Evolutionary conservation across 305 asterid genomes (phyloP).

Genomic region (Solanum hybrid): DNA sequence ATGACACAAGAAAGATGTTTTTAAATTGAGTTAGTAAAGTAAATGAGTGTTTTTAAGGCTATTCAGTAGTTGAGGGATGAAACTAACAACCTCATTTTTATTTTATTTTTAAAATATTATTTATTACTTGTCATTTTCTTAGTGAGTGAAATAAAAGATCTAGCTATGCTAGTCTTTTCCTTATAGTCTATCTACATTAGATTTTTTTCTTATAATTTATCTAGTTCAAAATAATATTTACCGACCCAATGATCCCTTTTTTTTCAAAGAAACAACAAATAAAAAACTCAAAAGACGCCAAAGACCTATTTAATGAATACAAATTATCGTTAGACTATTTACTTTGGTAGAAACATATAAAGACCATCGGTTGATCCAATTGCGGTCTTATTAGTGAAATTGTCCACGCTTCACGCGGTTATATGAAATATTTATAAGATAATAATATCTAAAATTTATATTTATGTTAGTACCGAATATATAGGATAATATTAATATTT

Average conservation of each 20-base stretch:
- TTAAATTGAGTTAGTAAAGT: neutral
- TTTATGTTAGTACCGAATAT: no score
- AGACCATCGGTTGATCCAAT: neutral
- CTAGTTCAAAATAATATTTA: neutral
- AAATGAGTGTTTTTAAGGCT: neutral
- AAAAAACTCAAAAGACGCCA: neutral
- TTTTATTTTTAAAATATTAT: no score
- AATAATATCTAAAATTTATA: no score
- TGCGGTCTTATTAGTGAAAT: no score
- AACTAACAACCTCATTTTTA: neutral
- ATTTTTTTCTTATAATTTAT: neutral
- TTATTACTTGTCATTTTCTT: neutral
- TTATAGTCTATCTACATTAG: neutral
- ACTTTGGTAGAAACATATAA: neutral
- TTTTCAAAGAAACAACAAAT: neutral
- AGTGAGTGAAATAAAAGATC: neutral
- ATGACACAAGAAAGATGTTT: neutral
- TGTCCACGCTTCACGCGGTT: no score
- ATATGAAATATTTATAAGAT: no score
- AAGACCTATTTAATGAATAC: neutral
- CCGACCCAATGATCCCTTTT: neutral
- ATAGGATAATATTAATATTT: no score
- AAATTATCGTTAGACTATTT: no score
- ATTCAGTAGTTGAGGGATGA: neutral
- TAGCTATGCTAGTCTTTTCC: neutral